A percentile compares a stretch with the other conserved stretches of the same genome.
Evolutionary conservation across 2,329 filamentous ascomycete genomes (phyloP).

Genomic region (Fusarium armeniacum): DNA sequence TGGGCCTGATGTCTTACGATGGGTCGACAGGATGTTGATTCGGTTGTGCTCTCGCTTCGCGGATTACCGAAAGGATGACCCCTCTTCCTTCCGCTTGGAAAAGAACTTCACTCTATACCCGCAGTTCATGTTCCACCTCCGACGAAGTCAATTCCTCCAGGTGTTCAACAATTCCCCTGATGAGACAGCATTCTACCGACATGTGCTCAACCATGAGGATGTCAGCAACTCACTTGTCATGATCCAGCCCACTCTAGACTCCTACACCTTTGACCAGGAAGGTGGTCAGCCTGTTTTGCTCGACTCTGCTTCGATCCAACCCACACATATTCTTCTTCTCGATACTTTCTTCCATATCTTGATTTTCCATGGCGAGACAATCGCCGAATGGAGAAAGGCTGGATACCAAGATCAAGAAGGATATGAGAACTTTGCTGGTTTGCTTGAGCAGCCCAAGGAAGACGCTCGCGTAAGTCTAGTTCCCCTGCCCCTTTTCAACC

Average conservation of each 20-base stretch:
- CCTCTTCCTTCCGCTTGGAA: conserved; percentile 94
- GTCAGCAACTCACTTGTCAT: conserved; percentile 97
- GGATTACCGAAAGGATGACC: conserved; percentile 98
- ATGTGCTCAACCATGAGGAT: conserved; percentile 97
- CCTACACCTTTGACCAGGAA: conserved; percentile 96
- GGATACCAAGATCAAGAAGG: conserved; percentile 98
- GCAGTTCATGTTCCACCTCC: conserved; percentile 99
- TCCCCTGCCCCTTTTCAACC: background rate
- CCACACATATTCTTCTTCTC: conserved; percentile 91
- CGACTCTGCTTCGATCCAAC: conserved; percentile 96
- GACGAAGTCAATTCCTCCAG: conserved; percentile 96
- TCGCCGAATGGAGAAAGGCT: conserved; percentile 97
- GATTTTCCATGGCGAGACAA: conserved; percentile 98
- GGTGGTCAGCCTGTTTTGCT: conserved; percentile 93
- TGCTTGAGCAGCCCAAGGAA: conserved; percentile 95
- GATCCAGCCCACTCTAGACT: conserved; percentile 98
- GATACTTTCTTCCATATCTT: conserved; percentile 99
- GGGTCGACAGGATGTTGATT: conserved; percentile 99
- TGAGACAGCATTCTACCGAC: conserved; percentile 98
- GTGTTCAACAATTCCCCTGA: conserved; percentile 99
- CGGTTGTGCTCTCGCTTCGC: conserved; percentile 95
- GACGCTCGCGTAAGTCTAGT: conserved; percentile 82
- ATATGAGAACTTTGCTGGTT: conserved; percentile 92
- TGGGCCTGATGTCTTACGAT: conserved; percentile 96
- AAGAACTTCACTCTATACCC: conserved; percentile 99